Base-by-base conservation (phyloP, 257 asterid species). In the Lantana camara region DNA sequence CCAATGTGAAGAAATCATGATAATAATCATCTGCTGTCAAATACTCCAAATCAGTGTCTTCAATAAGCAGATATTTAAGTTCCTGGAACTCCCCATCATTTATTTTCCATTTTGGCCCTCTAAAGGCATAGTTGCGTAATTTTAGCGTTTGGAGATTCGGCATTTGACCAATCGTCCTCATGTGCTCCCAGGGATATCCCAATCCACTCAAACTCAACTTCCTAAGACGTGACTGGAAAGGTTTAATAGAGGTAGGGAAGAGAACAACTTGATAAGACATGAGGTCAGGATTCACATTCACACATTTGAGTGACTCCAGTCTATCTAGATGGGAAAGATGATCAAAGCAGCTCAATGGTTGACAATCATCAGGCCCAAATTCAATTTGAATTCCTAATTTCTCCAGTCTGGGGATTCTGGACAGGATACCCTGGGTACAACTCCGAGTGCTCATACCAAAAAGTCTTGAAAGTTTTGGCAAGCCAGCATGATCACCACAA, bases 191-290 rank as follows among this genome's bases (percentile, higher is more conserved):
- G 9, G 60, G 60, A 34, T 37, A 37, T 7, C 66, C 66, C 8
- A 34, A 23, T 11, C 66, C 73, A 16, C 52, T 57, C 60, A 67
- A 58, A 48, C n/a, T 54, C 35, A 67, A 16, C 51, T 67, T 67
- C 16, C 9, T 68, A 20, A 68, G 66, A 8, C 23, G 7, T 1
- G 53, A 8, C 19, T 51, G 29, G 32, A 50, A 68, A 22, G 1
- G 19, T 7, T 30, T 20, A 47, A 4, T 23, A 13, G 66, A 50
- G 22, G 16, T 8, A 22, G 51, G 44, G 2, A 7, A 12, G 11
- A 8, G 3, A 32, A 20, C 21, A 34, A 42, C 3, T 6, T 14
- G 29, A 1, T 16, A 27, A 27, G 32, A 16, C 44, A 16, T 12
- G 11, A 20, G 29, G 11, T 35, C n/a, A n/a, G 73, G 73, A 50